These are phyloP conservation scores for Beta macrorhiza DNA, from an alignment of 179 eudicot genomes.

Conservation along the genomic window DNA sequence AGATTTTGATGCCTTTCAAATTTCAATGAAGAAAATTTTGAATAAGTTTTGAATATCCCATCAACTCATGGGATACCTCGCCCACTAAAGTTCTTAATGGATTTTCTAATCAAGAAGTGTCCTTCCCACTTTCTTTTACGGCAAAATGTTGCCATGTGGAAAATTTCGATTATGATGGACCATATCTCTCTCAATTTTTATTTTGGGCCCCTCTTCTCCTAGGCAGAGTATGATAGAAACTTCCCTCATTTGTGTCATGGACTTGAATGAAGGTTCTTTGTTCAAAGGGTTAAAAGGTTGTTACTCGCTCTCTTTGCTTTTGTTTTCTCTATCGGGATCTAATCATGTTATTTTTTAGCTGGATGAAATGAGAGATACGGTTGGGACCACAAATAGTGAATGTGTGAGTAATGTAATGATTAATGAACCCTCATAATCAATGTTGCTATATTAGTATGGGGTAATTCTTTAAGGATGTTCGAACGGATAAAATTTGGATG, in stretches of 20 bases:
- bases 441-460: too few relatives aligned
- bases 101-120: slow-evolving; percentile 30
- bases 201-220: slow-evolving; percentile 23
- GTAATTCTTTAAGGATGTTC: too few relatives aligned
- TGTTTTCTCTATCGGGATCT: too few relatives aligned
- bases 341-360: too few relatives aligned
- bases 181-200: slow-evolving; percentile 24
- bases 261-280: slow-evolving; percentile 18
- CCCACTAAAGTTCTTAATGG: slow-evolving; percentile 29
- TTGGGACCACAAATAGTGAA: too few relatives aligned
- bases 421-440: too few relatives aligned
- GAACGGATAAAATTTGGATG: too few relatives aligned
- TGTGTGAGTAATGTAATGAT: too few relatives aligned
- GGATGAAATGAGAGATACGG: too few relatives aligned
- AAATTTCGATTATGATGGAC: slow-evolving; percentile 21
- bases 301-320: neutral
- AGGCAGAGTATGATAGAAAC: slow-evolving; percentile 22
- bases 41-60: slow-evolving; percentile 29
- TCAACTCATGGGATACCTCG: slow-evolving; percentile 28
- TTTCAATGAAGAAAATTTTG: neutral
- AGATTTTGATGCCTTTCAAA: slow-evolving; percentile 12
- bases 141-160: slow-evolving; percentile 30
- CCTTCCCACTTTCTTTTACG: slow-evolving; percentile 33
- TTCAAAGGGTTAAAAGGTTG: neutral
- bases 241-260: slow-evolving; percentile 23